These are phyloP conservation scores for Ganoderma multipileum DNA, from an alignment of 1,284 basidiomycete genomes.

Conservation along the genomic window DNA sequence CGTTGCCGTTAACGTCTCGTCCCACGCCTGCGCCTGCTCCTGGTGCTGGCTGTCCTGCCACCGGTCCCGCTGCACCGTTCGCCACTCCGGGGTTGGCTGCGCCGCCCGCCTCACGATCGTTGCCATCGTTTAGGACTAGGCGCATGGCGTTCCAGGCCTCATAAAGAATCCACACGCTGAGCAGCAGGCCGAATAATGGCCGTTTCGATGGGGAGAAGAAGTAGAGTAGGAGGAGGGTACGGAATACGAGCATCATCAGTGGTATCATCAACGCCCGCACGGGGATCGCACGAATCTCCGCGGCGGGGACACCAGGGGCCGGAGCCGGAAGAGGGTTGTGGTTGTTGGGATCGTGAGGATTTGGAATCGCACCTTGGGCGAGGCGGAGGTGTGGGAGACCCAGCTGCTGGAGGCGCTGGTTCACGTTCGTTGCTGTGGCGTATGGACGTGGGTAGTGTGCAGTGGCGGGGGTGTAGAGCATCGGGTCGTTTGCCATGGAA, in stretches of 20 bases:
- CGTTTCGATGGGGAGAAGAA: constrained; percentile 81
- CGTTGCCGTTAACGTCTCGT: constrained; percentile 21
- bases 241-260: constrained; percentile 68
- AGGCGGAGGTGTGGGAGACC: constrained; percentile 59
- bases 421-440: constrained; percentile 54
- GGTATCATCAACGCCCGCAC: constrained; percentile 71
- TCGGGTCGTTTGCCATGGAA: constrained; percentile 37
- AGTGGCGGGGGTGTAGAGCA: constrained; percentile 32
- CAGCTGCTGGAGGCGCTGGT: constrained; percentile 66
- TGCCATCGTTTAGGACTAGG: constrained; percentile 53
- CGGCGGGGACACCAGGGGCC: constrained; percentile 41
- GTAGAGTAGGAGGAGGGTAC: constrained; percentile 75
- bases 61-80: constrained; percentile 15
- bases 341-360: constrained; percentile 39
- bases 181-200: constrained; percentile 70
- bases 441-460: constrained; percentile 14
- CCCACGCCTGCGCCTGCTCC: constrained; percentile 9
- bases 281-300: constrained; percentile 55
- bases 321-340: constrained; percentile 35
- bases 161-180: constrained; percentile 76
- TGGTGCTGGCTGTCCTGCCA: constrained; percentile 3
- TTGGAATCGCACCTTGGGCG: constrained; percentile 33
- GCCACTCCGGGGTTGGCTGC: constrained; percentile 35
- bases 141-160: constrained; percentile 80
- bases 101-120: constrained; percentile 39